Evolutionary conservation across 2,329 filamentous ascomycete genomes (phyloP), one percentile per base, ranked within the genome.

Genomic region (Phialemonium atrogriseum): DNA sequence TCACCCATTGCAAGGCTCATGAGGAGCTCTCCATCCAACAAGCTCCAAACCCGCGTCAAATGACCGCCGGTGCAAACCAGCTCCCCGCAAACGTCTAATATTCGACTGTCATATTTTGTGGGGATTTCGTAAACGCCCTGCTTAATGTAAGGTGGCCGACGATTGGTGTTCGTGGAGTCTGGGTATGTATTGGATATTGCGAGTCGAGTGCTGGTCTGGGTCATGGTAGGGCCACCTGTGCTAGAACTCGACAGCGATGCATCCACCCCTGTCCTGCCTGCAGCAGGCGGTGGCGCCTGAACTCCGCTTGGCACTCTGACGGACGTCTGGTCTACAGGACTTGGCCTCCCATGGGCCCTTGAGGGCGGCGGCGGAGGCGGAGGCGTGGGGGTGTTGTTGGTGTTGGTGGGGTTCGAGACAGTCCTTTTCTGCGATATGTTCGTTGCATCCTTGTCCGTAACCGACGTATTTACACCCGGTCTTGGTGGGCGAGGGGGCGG

Each of bases 81-180:
- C 41, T 88, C 80, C 7, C 91, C 91, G 51, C 85, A 95, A 3
- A 94, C 78, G 40, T 91, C 88, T 50, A 95, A 79, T 18, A 87
- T 66, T 24, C 86, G 79, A 5, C 85, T 84, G 41, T 96, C 91
- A 44, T 94, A 91, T 46, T 85, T 87, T 4, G 84, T 88, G 18
- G 71, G 60, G 35, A 98, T 88, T 41, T 89, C 83, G 31, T 70
- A 70, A n/a, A 73, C 71, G 1, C 83, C 80, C 24, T 77, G 70
- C 45, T 78, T 81, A 44, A 84, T 77, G 31, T 71, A 72, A 0
- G 91, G 91, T 11, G 85, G 82, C 29, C 87, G 74, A 30, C 91
- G 77, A 50, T 95, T 98, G 3, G 85, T 76, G 42, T 81, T 79
- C 2, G 86, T 84, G 2, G 82, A 68, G 56, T 98, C 88, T 1